Evolutionary conservation across 129 eudicot genomes (phyloP).

Genomic region (Solidago caesia): DNA sequence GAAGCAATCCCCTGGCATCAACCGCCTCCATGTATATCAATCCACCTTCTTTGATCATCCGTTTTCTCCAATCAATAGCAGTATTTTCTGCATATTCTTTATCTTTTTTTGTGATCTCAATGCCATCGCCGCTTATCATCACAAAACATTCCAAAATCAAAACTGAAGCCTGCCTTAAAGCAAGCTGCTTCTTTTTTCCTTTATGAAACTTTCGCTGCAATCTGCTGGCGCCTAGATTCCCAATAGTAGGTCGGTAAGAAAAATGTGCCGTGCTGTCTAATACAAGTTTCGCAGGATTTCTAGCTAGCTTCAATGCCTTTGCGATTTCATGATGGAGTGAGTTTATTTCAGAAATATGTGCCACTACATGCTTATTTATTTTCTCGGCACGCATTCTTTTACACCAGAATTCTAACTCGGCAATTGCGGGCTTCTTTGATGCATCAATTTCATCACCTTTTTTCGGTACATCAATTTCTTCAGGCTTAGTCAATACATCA

Average conservation of each 20-base stretch:
- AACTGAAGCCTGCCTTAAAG: conserved; percentile 49
- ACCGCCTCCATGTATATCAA: conserved; percentile 36
- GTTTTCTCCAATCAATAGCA: conserved; percentile 53
- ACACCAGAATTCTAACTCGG: conserved; percentile 41
- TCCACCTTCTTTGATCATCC: conserved; percentile 60
- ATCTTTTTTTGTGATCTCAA: conserved; percentile 35
- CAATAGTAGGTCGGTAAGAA: too few species aligned
- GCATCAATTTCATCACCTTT: neutral
- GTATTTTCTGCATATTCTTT: conserved; percentile 38
- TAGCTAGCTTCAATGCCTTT: conserved; percentile 48
- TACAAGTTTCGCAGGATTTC: conserved; percentile 54
- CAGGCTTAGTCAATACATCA: conserved; percentile 13
- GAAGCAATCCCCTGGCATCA: conserved; percentile 72
- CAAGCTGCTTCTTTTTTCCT: too few species aligned
- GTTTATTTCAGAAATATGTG: conserved; percentile 29
- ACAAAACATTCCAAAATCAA: conserved; percentile 59
- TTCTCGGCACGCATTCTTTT: conserved; percentile 34
- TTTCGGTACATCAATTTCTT: neutral
- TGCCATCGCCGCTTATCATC: conserved; percentile 40
- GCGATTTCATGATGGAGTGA: conserved; percentile 45
- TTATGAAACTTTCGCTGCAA: too few species aligned
- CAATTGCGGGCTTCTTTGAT: neutral
- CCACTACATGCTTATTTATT: conserved; percentile 35
- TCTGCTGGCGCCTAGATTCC: conserved; percentile 20
- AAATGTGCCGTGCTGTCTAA: conserved; percentile 54